phyloP scores from a whole-genome alignment of 1,284 basidiomycete species.

The Ustilago loliicola region DNA sequence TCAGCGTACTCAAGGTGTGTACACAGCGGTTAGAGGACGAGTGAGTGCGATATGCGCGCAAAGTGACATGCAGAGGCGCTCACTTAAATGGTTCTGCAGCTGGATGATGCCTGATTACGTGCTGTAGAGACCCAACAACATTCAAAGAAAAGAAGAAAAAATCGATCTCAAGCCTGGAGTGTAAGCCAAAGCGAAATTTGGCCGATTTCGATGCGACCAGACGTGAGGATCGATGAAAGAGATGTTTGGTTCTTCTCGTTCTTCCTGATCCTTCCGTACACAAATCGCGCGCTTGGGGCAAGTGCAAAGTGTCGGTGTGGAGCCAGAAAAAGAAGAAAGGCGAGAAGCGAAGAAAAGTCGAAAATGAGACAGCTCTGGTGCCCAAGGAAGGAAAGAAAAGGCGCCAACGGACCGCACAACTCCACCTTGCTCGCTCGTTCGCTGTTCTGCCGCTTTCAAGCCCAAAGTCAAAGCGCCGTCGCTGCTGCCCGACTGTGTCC shows the following conservation, averaged over 20 bases:
- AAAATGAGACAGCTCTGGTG: background rate
- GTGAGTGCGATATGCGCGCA: background rate
- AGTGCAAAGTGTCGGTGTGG: background rate
- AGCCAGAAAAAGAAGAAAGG: slow-evolving; percentile 6
- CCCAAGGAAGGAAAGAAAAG: background rate
- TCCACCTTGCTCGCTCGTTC: background rate
- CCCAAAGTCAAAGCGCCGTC: background rate
- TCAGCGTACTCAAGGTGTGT: too few species aligned
- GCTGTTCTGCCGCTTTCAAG: slow-evolving; percentile 8
- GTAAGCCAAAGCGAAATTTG: background rate
- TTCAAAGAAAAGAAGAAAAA: background rate
- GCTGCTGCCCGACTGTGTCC: slow-evolving; percentile 15
- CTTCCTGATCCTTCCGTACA: slow-evolving; percentile 12
- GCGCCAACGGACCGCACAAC: background rate
- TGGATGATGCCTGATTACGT: background rate
- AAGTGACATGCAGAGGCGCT: background rate
- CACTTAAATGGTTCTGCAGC: too few species aligned
- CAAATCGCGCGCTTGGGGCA: slow-evolving; percentile 9
- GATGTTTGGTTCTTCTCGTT: slow-evolving; percentile 1
- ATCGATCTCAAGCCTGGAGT: background rate
- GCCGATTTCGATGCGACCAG: slow-evolving; percentile 1
- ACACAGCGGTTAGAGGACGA: background rate
- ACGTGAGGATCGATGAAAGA: background rate
- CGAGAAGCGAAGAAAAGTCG: background rate
- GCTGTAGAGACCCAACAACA: background rate